A percentile compares a stretch with the other conserved stretches of the same genome.
Conservation (phyloP, 2,329 filamentous ascomycete species). For the Ramularia endophylla region DNA sequence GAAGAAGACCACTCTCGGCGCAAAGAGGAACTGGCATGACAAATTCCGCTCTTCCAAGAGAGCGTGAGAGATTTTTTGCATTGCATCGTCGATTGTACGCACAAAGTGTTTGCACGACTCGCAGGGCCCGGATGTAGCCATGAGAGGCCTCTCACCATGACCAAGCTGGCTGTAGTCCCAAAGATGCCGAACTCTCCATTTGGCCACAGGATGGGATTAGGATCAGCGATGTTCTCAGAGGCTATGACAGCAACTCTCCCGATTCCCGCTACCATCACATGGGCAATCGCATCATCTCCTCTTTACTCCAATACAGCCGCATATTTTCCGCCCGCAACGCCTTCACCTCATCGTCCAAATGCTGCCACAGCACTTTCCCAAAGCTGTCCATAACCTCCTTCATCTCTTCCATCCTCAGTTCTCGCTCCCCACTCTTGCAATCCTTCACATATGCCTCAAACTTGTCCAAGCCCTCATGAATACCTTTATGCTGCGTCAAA, state of each 20-base stretch:
- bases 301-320: constrained; percentile 70
- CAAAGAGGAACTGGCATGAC: constrained; percentile 36
- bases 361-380: constrained; percentile 71
- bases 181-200: too few species aligned
- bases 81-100: too few species aligned
- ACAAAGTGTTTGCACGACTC: too few species aligned
- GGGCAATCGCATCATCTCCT: constrained; percentile 66
- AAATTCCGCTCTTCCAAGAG: constrained; percentile 32
- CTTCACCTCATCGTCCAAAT: constrained; percentile 78
- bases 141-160: too few species aligned
- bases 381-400: constrained; percentile 70
- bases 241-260: too few species aligned
- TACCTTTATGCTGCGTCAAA: constrained; percentile 68
- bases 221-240: too few species aligned
- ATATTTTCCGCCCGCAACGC: constrained; percentile 80
- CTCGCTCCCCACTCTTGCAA: constrained; percentile 53
- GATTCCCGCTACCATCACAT: too few species aligned
- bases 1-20: constrained; percentile 21
- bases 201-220: too few species aligned
- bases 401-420: constrained; percentile 53
- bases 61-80: constrained; percentile 2
- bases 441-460: constrained; percentile 28
- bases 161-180: too few species aligned
- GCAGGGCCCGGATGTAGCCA: too few species aligned
- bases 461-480: constrained; percentile 56